These are phyloP conservation scores for Phytophthora boehmeriae DNA, from an alignment of 352 stramenopile species.

Conservation along the genomic window DNA sequence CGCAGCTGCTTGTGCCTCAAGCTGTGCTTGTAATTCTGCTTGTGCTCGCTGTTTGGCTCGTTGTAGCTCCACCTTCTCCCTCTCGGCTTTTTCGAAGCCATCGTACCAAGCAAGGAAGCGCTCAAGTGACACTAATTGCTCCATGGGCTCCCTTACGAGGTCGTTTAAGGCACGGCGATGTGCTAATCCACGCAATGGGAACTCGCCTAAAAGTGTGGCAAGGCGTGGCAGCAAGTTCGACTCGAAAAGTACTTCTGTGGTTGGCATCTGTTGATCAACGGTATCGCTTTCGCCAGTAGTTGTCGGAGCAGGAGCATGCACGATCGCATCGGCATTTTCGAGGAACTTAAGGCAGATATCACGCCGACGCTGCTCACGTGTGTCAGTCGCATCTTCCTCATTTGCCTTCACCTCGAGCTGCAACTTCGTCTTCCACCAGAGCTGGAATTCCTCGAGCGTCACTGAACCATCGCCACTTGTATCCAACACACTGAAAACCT, in stretches of 20 bases:
- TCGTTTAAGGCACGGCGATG: constrained; percentile 57
- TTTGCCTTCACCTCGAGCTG: constrained; percentile 59
- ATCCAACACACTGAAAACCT: constrained; percentile 67
- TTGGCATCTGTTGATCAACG: neutral
- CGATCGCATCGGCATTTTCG: constrained; percentile 42
- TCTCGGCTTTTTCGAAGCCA: constrained; percentile 48
- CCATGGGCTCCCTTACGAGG: constrained; percentile 38
- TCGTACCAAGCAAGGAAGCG: constrained; percentile 65
- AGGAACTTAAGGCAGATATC: constrained; percentile 50
- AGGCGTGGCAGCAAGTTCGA: constrained; percentile 65
- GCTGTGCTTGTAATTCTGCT: constrained; percentile 43
- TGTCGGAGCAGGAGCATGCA: constrained; percentile 2
- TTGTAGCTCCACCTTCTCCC: constrained; percentile 55
- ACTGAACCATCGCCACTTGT: constrained; percentile 69
- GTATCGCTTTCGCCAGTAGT: neutral
- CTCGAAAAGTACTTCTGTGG: constrained; percentile 42
- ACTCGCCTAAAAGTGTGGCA: constrained; percentile 53
- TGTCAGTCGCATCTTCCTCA: constrained; percentile 33
- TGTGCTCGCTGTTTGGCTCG: constrained; percentile 47
- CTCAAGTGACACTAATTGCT: constrained; percentile 52
- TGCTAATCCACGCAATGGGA: constrained; percentile 53
- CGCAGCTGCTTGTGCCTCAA: constrained; percentile 34
- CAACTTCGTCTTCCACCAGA: constrained; percentile 81
- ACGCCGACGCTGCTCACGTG: constrained; percentile 23
- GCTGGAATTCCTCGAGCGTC: constrained; percentile 71